These are phyloP conservation scores for Stylosanthes scabra DNA, from an alignment of 331 rosid species.

Conservation along the genomic window DNA sequence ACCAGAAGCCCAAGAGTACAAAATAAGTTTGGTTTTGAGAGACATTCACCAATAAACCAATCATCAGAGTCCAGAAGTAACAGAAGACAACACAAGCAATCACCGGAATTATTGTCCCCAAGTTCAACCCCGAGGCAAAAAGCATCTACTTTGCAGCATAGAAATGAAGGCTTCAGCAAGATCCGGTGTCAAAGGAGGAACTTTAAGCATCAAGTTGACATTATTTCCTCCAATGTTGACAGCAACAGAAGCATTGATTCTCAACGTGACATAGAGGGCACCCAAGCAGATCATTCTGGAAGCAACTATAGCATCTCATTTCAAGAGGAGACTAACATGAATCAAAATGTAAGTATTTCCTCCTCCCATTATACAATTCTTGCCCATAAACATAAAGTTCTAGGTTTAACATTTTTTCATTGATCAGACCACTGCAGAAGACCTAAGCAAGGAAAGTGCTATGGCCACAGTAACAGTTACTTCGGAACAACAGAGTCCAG, in stretches of 20 bases:
- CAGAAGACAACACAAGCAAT: slow-evolving; percentile 55
- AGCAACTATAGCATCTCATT: slow-evolving; percentile 33
- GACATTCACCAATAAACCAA: slow-evolving; percentile 55
- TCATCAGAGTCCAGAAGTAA: slow-evolving; percentile 58
- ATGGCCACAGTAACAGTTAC: slow-evolving; percentile 51
- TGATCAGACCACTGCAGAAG: slow-evolving; percentile 55
- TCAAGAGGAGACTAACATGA: slow-evolving; percentile 42
- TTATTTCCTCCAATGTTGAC: slow-evolving; percentile 53
- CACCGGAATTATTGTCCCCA: slow-evolving; percentile 51
- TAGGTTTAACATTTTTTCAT: slow-evolving; percentile 36
- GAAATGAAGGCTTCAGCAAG: slow-evolving; percentile 43
- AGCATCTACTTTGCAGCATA: slow-evolving; percentile 49
- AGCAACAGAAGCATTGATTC: slow-evolving; percentile 50
- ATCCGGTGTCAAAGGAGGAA: slow-evolving; percentile 41
- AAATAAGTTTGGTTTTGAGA: slow-evolving; percentile 67
- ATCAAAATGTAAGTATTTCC: slow-evolving; percentile 55
- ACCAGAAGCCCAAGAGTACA: slow-evolving; percentile 69
- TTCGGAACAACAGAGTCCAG: slow-evolving; percentile 91
- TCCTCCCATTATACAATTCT: slow-evolving; percentile 21
- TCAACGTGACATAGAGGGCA: slow-evolving; percentile 43
- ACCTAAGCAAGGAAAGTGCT: slow-evolving; percentile 42
- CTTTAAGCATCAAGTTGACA: slow-evolving; percentile 44
- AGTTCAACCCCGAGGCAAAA: slow-evolving; percentile 52
- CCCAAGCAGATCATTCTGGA: slow-evolving; percentile 44
- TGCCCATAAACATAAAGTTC: slow-evolving; percentile 15